Conservation (phyloP, 371 early-diverging fungal species). For the Phascolomyces articulosus region DNA sequence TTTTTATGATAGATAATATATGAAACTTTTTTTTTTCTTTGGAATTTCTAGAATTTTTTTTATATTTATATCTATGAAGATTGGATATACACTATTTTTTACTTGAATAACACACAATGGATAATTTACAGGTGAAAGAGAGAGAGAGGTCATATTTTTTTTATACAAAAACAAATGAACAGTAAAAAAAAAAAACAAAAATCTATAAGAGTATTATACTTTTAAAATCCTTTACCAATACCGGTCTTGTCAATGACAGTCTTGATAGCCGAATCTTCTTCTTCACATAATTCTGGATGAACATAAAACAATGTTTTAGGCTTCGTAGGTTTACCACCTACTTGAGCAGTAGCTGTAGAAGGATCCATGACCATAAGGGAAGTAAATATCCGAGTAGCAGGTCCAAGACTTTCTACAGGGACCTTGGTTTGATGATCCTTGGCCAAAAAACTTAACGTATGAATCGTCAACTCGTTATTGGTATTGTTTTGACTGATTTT, state of each 20-base stretch:
- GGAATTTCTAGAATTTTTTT: background rate
- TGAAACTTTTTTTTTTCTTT: background rate
- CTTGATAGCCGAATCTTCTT: constrained; percentile 40
- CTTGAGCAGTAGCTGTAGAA: constrained; percentile 28
- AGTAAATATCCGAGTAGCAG: constrained; percentile 63
- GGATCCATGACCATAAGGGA: constrained; percentile 52
- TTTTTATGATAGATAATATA: background rate
- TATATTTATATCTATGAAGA: background rate
- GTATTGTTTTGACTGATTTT: constrained; percentile 47
- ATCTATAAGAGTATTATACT: background rate
- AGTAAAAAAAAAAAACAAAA: background rate
- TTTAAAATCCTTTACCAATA: constrained; percentile 48
- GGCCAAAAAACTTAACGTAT: constrained; percentile 38
- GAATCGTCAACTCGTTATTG: constrained; percentile 31
- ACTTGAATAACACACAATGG: too few species aligned
- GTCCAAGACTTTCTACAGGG: constrained; percentile 49
- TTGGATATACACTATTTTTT: too few species aligned
- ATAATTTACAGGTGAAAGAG: too few species aligned
- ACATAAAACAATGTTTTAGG: constrained; percentile 58
- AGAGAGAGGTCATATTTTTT: background rate
- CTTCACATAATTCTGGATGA: constrained; percentile 58
- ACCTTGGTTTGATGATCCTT: constrained; percentile 57
- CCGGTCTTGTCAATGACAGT: constrained; percentile 43
- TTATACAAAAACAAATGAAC: background rate
- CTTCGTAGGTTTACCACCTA: constrained; percentile 44